Conservation (phyloP, 495 filamentous ascomycete species). For the Collariella sp. region DNA sequence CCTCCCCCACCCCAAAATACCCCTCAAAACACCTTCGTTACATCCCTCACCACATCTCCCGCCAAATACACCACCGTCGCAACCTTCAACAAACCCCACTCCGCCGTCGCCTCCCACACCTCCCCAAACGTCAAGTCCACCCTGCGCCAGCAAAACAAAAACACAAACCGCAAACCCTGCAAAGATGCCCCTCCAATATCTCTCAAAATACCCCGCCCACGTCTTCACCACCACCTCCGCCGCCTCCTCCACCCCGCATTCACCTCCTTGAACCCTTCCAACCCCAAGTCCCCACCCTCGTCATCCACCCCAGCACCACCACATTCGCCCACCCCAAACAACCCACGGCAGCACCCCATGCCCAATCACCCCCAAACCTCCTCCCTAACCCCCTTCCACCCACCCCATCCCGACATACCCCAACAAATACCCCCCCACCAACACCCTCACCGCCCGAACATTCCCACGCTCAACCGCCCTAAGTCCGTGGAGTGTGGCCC, state of each 20-base stretch:
- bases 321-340: not conserved
- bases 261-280: not conserved
- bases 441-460: not conserved
- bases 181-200: not conserved
- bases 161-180: not conserved
- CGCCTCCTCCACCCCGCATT: not conserved
- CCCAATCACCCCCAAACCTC: not conserved
- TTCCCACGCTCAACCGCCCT: not conserved
- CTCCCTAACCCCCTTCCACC: not conserved
- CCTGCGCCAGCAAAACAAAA: not conserved
- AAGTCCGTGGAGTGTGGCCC: constrained; percentile 1
- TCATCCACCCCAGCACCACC: not conserved
- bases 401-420: not conserved
- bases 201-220: not conserved
- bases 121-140: not conserved
- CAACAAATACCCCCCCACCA: not conserved
- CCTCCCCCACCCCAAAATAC: too few species aligned
- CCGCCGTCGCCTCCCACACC: not conserved
- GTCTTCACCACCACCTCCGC: not conserved
- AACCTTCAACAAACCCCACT: not conserved
- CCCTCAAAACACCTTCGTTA: too few species aligned
- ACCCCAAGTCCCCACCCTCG: not conserved
- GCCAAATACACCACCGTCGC: not conserved
- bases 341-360: not conserved
- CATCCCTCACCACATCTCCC: not conserved